Evolutionary conservation across 2,329 filamentous ascomycete species (phyloP), one percentile per base, ranked within the genome.

Genomic region (Stagonosporopsis tanaceti): DNA sequence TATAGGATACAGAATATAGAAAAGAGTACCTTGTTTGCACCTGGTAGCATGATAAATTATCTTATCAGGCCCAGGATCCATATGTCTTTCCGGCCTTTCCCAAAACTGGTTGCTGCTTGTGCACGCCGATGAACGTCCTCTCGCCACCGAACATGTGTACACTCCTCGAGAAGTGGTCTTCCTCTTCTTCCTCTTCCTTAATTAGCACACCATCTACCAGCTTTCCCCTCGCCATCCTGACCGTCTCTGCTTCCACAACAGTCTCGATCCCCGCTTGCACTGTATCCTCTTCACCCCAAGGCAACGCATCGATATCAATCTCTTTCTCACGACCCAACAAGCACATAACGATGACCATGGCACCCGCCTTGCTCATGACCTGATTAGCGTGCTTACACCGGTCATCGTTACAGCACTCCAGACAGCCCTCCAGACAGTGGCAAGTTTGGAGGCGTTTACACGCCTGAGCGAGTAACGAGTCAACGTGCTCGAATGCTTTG

Each of bases 401-500:
- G 75, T 96, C 91, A 60, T 89, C 90, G 62, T 90, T 92, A 40
- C 96, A 93, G 76, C 95, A 99, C 76, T 97, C 94, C 22, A 94
- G 79, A 76, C 95, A 98, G 0, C 95, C 95, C 56, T 89, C 85
- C 11, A 87, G 77, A 70, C 93, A 98, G 37, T 82, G 79, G 69
- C 95, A 99, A 1, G 81, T 82, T 69, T 91, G 87, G 6, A 98
- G 87, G 7, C 95, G 83, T 54, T 86, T 82, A 35, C 95, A 84
- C 0, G 93, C 94, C 70, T 93, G 89, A 20, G 80, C 80, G 1
- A 98, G 82, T 32, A 98, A 79, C 32, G 89, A 74, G 68, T 97
- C 92, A 20, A 97, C 83, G 70, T 96, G 96, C 69, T 98, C 94
- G 69, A 98, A 98, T 0, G 93, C 94, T 73, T 97, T 97, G 37